Evolutionary conservation across 805 yeast genomes (phyloP).

Genomic region (Diddensiella transvaalensis): DNA sequence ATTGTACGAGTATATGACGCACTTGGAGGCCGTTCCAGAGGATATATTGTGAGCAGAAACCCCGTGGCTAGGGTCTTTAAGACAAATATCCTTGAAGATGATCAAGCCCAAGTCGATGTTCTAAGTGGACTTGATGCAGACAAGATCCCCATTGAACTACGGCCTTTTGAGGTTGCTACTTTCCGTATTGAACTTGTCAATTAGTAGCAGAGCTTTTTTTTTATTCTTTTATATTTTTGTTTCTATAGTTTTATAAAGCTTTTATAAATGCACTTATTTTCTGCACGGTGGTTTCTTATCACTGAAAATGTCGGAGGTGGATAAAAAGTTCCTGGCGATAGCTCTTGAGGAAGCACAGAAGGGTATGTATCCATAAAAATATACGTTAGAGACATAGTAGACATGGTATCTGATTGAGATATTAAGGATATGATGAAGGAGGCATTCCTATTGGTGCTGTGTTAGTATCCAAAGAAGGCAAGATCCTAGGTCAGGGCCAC

Average conservation of each 20-base stretch:
- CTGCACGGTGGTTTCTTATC: no score
- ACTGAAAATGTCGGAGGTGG: conserved; percentile 16
- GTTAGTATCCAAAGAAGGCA: conserved; percentile 69
- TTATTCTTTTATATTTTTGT: neutral
- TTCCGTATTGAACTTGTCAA: conserved; percentile 42
- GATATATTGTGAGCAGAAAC: conserved; percentile 31
- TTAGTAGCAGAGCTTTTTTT: neutral
- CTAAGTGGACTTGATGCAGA: conserved; percentile 27
- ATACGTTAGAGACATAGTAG: neutral
- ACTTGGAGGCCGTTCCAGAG: conserved; percentile 72
- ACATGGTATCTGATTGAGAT: neutral
- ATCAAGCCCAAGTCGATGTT: conserved; percentile 32
- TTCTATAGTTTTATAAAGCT: neutral
- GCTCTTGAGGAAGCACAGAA: conserved; percentile 34
- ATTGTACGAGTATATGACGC: conserved; percentile 81
- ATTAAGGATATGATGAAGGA: conserved; percentile 69
- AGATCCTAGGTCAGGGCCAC: conserved; percentile 82
- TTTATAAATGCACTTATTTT: no score
- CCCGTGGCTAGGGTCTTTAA: conserved; percentile 53
- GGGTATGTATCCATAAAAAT: conserved; percentile 20
- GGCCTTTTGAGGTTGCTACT: conserved; percentile 79
- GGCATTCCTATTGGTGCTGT: conserved; percentile 90
- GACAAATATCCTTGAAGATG: conserved; percentile 42
- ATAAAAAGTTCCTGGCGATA: conserved; percentile 26
- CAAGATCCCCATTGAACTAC: conserved; percentile 44